A percentile compares a stretch with the other conserved stretches of the same genome.
These are phyloP conservation scores for Penicillium roqueforti DNA, from an alignment of 495 filamentous ascomycete species.

Conservation along the genomic window DNA sequence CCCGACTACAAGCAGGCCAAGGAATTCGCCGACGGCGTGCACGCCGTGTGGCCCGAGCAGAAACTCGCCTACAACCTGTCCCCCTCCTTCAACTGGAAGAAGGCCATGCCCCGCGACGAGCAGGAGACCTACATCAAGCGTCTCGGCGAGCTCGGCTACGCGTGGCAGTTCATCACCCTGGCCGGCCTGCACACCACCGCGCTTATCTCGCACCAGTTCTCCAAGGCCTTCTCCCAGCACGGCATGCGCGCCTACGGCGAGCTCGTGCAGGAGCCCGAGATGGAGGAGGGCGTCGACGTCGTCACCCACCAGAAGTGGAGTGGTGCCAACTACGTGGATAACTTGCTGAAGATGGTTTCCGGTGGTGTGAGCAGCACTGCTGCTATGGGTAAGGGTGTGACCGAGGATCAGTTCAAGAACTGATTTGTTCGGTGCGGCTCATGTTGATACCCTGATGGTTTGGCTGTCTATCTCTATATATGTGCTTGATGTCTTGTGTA, in stretches of 20 bases:
- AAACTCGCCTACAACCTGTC: constrained; percentile 98
- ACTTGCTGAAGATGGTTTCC: constrained; percentile 93
- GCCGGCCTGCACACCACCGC: constrained; percentile 96
- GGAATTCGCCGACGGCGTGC: constrained; percentile 92
- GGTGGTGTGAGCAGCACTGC: constrained; percentile 87
- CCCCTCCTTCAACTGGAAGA: constrained; percentile 99
- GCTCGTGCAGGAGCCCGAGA: constrained; percentile 95
- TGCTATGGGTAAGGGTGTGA: constrained; percentile 97
- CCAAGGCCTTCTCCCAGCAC: constrained; percentile 69
- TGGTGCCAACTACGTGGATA: constrained; percentile 90
- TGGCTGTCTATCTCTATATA: constrained; percentile 15
- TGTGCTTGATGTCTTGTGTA: constrained; percentile 8
- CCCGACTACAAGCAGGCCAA: constrained; percentile 89
- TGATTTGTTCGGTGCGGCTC: constrained; percentile 11
- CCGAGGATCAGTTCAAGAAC: constrained; percentile 87
- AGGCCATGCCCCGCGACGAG: constrained; percentile 87
- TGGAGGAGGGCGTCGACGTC: constrained; percentile 83
- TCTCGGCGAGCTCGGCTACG: constrained; percentile 84
- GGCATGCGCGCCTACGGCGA: constrained; percentile 98
- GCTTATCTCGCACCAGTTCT: constrained; percentile 82
- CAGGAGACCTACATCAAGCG: constrained; percentile 97
- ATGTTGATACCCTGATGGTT: constrained; percentile 8
- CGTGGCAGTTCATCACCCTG: constrained; percentile 99
- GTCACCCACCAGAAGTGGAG: constrained; percentile 99
- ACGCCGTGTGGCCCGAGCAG: constrained; percentile 91